Percentiles rank a stretch among this genome's conserved stretches.
Conservation (phyloP, 371 early-diverging fungal species). For the Funneliformis caledonium region DNA sequence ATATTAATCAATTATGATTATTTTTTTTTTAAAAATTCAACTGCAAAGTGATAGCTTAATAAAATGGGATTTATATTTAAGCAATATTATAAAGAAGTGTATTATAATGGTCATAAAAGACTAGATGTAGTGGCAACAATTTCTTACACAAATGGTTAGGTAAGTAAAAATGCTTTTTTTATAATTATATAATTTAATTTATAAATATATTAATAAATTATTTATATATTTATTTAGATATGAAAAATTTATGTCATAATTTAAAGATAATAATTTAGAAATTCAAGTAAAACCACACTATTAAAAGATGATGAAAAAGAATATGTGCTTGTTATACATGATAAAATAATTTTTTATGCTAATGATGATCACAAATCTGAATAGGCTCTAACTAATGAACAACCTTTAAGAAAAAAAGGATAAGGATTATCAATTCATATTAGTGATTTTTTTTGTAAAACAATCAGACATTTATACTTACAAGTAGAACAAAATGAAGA, state of each 20-base stretch:
- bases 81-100: too few species aligned
- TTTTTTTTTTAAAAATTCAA: too few species aligned
- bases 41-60: too few species aligned
- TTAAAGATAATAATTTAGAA: slow-evolving; percentile 3
- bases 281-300: neutral
- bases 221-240: too few species aligned
- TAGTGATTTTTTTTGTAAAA: slow-evolving; percentile 41
- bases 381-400: slow-evolving; percentile 35
- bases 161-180: too few species aligned
- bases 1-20: too few species aligned
- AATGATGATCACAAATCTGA: slow-evolving; percentile 32
- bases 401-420: slow-evolving; percentile 38
- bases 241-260: slow-evolving; percentile 10
- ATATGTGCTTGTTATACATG: slow-evolving; percentile 23
- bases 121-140: too few species aligned
- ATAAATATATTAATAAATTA: too few species aligned
- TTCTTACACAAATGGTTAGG: too few species aligned
- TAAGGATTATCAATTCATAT: slow-evolving; percentile 37
- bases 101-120: too few species aligned
- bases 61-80: too few species aligned
- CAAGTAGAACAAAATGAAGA: slow-evolving; percentile 23
- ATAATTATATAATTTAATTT: too few species aligned
- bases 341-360: slow-evolving; percentile 37
- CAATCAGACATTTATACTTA: slow-evolving; percentile 21
- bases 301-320: neutral